phyloP scores from a whole-genome alignment of 1,139 yeast genomes.

The Yamadazyma spencermartinsiae region DNA sequence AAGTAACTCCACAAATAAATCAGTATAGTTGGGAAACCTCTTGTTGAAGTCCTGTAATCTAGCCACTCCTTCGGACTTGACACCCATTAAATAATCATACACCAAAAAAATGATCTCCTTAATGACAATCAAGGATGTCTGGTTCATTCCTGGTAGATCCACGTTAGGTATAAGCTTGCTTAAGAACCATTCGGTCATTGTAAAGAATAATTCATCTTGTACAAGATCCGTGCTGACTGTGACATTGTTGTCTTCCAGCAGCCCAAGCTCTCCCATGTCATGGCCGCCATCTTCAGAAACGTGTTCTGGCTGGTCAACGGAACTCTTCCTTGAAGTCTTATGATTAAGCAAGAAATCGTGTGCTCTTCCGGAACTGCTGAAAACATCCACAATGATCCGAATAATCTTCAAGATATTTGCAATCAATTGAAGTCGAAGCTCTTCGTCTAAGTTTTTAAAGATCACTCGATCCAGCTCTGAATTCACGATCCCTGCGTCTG shows the following conservation, averaged over 20 bases:
- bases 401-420: slow-evolving; percentile 28
- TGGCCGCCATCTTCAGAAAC: neutral
- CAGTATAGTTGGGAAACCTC: slow-evolving; percentile 24
- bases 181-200: slow-evolving; percentile 20
- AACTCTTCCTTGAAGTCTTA: too few species aligned
- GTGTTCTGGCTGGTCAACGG: too few species aligned
- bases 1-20: slow-evolving; percentile 23
- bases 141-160: slow-evolving; percentile 18
- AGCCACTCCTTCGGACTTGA: slow-evolving; percentile 4
- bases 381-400: slow-evolving; percentile 16
- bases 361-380: slow-evolving; percentile 11
- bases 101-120: slow-evolving; percentile 30
- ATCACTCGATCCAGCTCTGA: slow-evolving; percentile 8
- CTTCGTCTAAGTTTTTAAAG: slow-evolving; percentile 28
- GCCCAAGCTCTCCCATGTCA: neutral
- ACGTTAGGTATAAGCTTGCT: slow-evolving; percentile 18
- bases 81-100: slow-evolving; percentile 16
- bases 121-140: slow-evolving; percentile 22
- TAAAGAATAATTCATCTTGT: slow-evolving; percentile 11
- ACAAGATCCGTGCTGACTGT: neutral
- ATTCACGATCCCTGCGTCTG: neutral
- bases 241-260: neutral
- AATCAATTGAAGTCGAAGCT: slow-evolving; percentile 26
- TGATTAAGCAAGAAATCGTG: slow-evolving; percentile 9
- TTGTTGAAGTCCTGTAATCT: slow-evolving; percentile 15